Conservation (phyloP, 176 grass and related monocot genomes). For the Carex kokanica region DNA sequence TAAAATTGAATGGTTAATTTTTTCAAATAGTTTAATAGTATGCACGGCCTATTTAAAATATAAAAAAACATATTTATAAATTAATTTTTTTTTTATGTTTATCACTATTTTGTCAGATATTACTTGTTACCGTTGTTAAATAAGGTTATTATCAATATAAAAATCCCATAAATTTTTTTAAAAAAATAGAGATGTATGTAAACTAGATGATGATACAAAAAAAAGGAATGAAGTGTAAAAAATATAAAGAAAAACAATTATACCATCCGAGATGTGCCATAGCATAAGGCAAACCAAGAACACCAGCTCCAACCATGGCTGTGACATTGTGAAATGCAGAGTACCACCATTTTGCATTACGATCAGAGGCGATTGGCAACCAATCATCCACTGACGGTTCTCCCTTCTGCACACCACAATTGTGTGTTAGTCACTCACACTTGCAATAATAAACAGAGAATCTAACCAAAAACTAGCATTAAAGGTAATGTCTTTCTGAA, state of each 20-base stretch:
- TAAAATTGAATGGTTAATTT: neutral
- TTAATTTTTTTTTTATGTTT: too few relatives aligned
- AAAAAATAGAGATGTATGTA: neutral
- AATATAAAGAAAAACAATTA: neutral
- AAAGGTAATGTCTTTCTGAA: too few relatives aligned
- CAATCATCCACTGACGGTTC: slow-evolving; percentile 26
- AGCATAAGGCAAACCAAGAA: slow-evolving; percentile 38
- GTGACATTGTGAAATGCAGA: slow-evolving; percentile 47
- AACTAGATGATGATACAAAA: neutral
- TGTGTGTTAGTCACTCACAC: neutral
- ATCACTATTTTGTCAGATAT: too few relatives aligned
- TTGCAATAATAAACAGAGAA: neutral
- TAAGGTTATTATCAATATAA: too few relatives aligned
- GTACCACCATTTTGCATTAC: slow-evolving; percentile 43
- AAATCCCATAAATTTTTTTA: too few relatives aligned
- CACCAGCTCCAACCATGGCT: slow-evolving; percentile 44
- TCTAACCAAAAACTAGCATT: too few relatives aligned
- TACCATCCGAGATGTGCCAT: slow-evolving; percentile 42
- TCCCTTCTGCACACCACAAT: neutral
- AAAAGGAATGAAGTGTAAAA: neutral
- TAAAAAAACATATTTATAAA: too few relatives aligned
- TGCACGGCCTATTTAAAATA: too few relatives aligned
- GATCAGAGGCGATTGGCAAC: slow-evolving; percentile 29
- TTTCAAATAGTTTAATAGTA: too few relatives aligned
- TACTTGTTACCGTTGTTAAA: too few relatives aligned